Base-by-base conservation (phyloP, 331 rosid species). In the Saraca asoca region DNA sequence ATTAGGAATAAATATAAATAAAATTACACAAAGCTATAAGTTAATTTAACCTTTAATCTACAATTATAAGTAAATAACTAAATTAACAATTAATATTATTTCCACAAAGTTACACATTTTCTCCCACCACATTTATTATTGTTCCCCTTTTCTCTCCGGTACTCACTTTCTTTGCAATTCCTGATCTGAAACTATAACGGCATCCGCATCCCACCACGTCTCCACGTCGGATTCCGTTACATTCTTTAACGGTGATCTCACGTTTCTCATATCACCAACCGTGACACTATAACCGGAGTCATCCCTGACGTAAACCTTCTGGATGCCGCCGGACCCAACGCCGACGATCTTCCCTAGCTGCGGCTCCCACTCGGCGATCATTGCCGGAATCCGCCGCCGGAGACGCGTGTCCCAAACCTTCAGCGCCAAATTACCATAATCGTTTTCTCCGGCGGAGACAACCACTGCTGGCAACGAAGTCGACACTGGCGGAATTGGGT, bases 211-310 rank as follows among this genome's bases (percentile, higher is more conserved):
- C 81, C 87, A 87, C 96, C 91, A 85, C 6, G 78, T 76, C 48
- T 83, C 85, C 82, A 77, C 58, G 72, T 84, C 96, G 29, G 79
- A 59, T 9, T 54, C 80, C 81, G 83, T 83, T 17, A 80, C 68
- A 1, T 55, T 73, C 0, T 62, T 76, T 66, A 91, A 61, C 81
- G 93, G 95, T 61, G 81, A 56, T 29, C 58, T 56, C 4, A 75
- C 83, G n/a, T 89, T 89, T 49, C 95, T 85, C 78, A 85, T 64
- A 70, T 92, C 98, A 2, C 96, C 95, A 1, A 92, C 80, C 37
- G 75, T 80, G 4, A 91, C 0, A 9, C 61, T 57, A 3, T 71
- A 59, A 35, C 72, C 73, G 51, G 72, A 82, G 76, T 79, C 83
- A 57, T 83, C 85, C 49, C 80, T 67, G 2, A 89, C 71, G 62